Conservation (phyloP, 140 eudicot genomes). For the Erigeron philadelphicus region DNA sequence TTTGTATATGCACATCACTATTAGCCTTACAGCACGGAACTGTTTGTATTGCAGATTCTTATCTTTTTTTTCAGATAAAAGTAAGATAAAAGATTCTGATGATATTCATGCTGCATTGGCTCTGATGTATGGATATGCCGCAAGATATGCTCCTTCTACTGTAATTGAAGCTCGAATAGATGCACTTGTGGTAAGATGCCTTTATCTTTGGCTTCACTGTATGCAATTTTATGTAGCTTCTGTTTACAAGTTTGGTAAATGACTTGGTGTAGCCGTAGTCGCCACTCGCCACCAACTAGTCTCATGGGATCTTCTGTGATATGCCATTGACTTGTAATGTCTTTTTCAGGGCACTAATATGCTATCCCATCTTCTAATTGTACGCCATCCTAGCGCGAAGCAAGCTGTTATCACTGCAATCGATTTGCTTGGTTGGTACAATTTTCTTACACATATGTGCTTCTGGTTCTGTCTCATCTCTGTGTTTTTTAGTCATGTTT, state of each 20-base stretch:
- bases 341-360: constrained; percentile 82
- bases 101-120: constrained; percentile 98
- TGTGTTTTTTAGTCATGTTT: background rate
- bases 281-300: background rate
- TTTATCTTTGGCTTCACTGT: constrained; percentile 8
- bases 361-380: constrained; percentile 94
- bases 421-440: constrained; percentile 79
- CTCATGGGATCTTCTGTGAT: background rate
- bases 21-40: constrained; percentile 2
- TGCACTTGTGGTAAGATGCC: constrained; percentile 77
- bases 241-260: background rate
- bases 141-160: constrained; percentile 96
- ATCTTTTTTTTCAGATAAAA: constrained; percentile 76
- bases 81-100: constrained; percentile 86
- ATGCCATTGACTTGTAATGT: constrained; percentile 20
- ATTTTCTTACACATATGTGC: background rate
- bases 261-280: background rate
- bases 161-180: constrained; percentile 99
- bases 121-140: constrained; percentile 99
- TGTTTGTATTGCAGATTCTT: constrained; percentile 55
- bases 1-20: background rate
- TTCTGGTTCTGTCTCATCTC: background rate
- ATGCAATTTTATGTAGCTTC: background rate
- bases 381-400: constrained; percentile 88
- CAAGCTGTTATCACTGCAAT: constrained; percentile 98